Evolutionary conservation across 768 basidiomycete species (phyloP).

Genomic region (Astraeus odoratus): DNA sequence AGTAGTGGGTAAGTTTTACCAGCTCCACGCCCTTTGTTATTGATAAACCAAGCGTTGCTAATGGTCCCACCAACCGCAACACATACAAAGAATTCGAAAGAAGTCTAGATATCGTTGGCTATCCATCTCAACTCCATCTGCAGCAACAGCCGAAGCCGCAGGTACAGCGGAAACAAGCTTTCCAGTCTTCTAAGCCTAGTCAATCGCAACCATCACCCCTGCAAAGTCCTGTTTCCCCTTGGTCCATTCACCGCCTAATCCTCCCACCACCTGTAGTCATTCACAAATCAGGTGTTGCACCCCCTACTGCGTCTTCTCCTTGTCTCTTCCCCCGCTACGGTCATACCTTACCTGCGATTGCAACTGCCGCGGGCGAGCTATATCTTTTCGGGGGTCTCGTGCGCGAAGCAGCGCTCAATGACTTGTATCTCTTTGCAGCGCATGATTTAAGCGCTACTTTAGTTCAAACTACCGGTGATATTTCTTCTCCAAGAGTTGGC

Average conservation of each 20-base stretch:
- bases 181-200: slow-evolving; percentile 20
- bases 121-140: slow-evolving; percentile 24
- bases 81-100: slow-evolving; percentile 31
- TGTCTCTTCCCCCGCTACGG: slow-evolving; percentile 96
- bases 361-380: slow-evolving; percentile 79
- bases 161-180: neutral
- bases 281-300: slow-evolving; percentile 54
- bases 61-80: slow-evolving; percentile 28
- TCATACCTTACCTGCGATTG: slow-evolving; percentile 77
- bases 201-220: slow-evolving; percentile 26
- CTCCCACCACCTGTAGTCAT: slow-evolving; percentile 63
- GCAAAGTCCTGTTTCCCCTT: slow-evolving; percentile 67
- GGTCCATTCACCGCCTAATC: slow-evolving; percentile 69
- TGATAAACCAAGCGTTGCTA: slow-evolving; percentile 21
- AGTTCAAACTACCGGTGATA: slow-evolving; percentile 82
- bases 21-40: slow-evolving; percentile 2
- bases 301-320: slow-evolving; percentile 64
- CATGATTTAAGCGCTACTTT: slow-evolving; percentile 73
- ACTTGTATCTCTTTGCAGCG: slow-evolving; percentile 86
- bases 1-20: slow-evolving; percentile 31
- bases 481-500: slow-evolving; percentile 88
- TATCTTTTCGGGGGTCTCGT: slow-evolving; percentile 97
- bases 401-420: slow-evolving; percentile 81
- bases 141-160: slow-evolving; percentile 30
- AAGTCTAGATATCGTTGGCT: slow-evolving; percentile 22